Base-by-base conservation (phyloP, 2,329 filamentous ascomycete species). In the Epichloe glyceriae region DNA sequence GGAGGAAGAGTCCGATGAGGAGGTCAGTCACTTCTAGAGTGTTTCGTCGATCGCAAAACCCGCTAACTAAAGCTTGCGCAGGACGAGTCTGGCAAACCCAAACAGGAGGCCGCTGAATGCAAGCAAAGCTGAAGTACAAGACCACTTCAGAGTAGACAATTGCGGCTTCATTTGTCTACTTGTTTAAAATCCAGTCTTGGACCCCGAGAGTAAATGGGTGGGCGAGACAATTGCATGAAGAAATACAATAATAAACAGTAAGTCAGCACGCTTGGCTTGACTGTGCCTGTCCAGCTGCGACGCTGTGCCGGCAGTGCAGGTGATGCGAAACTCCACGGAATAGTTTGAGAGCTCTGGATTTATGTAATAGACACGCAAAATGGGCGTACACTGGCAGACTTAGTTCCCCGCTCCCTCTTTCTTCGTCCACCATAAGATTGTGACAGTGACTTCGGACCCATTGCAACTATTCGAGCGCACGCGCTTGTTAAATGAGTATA, bases 91-190 rank as follows among this genome's bases (percentile, higher is more conserved):
- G 83, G 85, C 60, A 94, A 91, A 78, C 88, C 89, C 53, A 94
- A 94, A 78, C 88, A 93, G 73, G 88, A 95, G 72, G 83, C 88
- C 59, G 87, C 89, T 59, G 89, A 95, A 75, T 95, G 89, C 82
- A 95, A 95, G 79, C 88, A 94, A 74, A 94, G 87, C 74, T 95
- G 80, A 53, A 51, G 19, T 33, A 46, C n/a, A 34, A 12, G 40
- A 15, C 26, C 38, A n/a, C 15, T 35, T 26, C 3, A 19, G 33
- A 19, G 17, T 26, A 35, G 30, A 34, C 35, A 47, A 17, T 37
- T 8, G 34, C 6, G 45, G 11, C 19, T 20, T 30, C n/a, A 35
- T 43, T 46, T 48, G 30, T 46, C 43, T 33, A 42, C 14, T 34
- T 52, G 26, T 43, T 50, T 52, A 14, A 52, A 49, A 26, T 7